Conservation (phyloP, 2,329 filamentous ascomycete genomes). For the Pestalotiopsis sp. region DNA sequence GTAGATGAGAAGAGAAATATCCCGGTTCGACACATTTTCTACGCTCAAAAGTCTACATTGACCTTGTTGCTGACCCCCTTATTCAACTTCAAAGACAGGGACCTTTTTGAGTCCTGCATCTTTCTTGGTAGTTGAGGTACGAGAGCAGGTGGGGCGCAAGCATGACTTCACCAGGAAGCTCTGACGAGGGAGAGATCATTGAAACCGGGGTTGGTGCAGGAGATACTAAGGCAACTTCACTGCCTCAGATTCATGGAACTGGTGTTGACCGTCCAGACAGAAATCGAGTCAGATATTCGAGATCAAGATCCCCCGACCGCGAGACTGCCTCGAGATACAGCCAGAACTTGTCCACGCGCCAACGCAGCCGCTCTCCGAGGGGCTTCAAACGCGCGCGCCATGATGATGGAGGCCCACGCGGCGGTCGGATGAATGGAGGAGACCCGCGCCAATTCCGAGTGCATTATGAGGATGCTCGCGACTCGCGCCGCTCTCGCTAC, state of each 20-base stretch:
- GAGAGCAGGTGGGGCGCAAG: conserved; percentile 26
- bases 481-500: conserved; percentile 48
- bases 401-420: conserved; percentile 55
- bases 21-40: conserved; percentile 38
- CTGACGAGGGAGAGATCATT: conserved; percentile 86
- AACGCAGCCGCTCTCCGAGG: conserved; percentile 61
- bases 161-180: conserved; percentile 54
- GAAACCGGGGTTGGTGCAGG: conserved; percentile 62
- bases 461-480: conserved; percentile 61
- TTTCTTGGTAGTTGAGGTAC: conserved; percentile 24
- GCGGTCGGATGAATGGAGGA: conserved; percentile 41
- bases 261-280: conserved; percentile 93
- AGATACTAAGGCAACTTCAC: conserved; percentile 83
- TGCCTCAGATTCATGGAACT: conserved; percentile 73
- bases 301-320: conserved; percentile 56
- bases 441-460: conserved; percentile 64
- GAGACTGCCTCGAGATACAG: conserved; percentile 39
- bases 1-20: conserved; percentile 30
- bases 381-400: conserved; percentile 70
- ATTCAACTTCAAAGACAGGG: conserved; percentile 26
- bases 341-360: conserved; percentile 45
- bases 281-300: conserved; percentile 64
- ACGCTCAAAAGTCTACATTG: conserved; percentile 25
- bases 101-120: conserved; percentile 17
- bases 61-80: conserved; percentile 30